These are phyloP conservation scores for Suillus spraguei DNA, from an alignment of 768 basidiomycete genomes.

Conservation along the genomic window DNA sequence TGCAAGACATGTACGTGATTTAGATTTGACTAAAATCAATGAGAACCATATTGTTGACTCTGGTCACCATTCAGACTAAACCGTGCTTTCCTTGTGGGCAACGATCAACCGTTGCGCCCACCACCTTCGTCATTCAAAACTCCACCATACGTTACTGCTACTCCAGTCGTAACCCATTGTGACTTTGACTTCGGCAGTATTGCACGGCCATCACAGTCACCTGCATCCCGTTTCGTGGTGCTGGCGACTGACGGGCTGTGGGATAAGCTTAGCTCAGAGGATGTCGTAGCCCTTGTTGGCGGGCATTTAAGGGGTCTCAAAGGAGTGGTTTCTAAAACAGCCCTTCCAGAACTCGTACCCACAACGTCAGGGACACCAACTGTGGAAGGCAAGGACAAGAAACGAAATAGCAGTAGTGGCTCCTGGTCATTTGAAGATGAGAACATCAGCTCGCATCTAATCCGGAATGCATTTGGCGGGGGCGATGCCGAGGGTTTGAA, in stretches of 20 bases:
- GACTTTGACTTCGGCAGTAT: constrained; percentile 55
- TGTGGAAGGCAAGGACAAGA: constrained; percentile 65
- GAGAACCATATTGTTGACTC: neutral
- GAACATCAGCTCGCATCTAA: constrained; percentile 79
- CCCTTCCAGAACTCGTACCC: constrained; percentile 56
- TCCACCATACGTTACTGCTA: constrained; percentile 90
- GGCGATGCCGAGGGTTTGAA: constrained; percentile 62
- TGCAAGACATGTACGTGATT: constrained; percentile 66
- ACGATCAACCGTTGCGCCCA: constrained; percentile 56
- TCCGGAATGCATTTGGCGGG: constrained; percentile 93
- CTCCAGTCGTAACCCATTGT: constrained; percentile 80
- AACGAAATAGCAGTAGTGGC: constrained; percentile 39
- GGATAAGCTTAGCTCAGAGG: constrained; percentile 76
- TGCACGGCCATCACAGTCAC: constrained; percentile 23
- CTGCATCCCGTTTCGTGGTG: constrained; percentile 67
- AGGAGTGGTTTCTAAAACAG: constrained; percentile 61
- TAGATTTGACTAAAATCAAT: constrained; percentile 5
- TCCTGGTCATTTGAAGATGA: constrained; percentile 82
- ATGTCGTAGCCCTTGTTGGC: constrained; percentile 85
- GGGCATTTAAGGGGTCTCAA: constrained; percentile 76
- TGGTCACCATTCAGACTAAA: constrained; percentile 44
- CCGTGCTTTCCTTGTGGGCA: constrained; percentile 68
- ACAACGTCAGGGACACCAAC: constrained; percentile 54
- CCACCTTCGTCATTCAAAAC: constrained; percentile 72
- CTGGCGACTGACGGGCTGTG: constrained; percentile 89